Percentiles rank a stretch among this genome's conserved stretches.
These are phyloP conservation scores for Oryza coarctata DNA, from an alignment of 176 grass and related monocot genomes.

Conservation along the genomic window DNA sequence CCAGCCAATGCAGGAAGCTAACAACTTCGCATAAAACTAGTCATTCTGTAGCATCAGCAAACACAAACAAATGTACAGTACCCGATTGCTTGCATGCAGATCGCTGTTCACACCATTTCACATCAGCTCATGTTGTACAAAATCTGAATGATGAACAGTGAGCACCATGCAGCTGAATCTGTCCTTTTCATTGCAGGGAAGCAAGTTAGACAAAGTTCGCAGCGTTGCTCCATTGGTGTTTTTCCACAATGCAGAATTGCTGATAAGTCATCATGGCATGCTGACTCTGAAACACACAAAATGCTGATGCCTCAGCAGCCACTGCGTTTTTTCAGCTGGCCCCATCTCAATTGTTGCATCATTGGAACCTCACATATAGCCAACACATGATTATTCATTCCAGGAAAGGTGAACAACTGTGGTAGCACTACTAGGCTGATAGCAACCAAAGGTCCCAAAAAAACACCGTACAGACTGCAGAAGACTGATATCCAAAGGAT, in stretches of 20 bases:
- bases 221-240: conserved; percentile 14
- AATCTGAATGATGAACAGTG: not conserved
- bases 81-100: conserved; percentile 16
- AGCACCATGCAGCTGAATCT: conserved; percentile 7
- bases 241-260: conserved; percentile 28
- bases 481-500: conserved; percentile 22
- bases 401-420: conserved; percentile 39
- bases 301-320: conserved; percentile 53
- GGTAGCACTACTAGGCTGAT: not conserved
- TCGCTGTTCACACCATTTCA: not conserved
- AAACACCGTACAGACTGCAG: conserved; percentile 33
- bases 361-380: conserved; percentile 39
- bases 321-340: conserved; percentile 40
- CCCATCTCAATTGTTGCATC: conserved; percentile 36
- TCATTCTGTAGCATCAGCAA: conserved; percentile 8
- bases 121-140: not conserved
- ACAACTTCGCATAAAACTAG: not conserved
- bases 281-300: conserved; percentile 42
- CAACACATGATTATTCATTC: conserved; percentile 44
- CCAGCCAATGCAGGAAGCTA: not conserved
- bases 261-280: conserved; percentile 44
- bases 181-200: conserved; percentile 36
- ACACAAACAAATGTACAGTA: not conserved
- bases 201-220: conserved; percentile 36
- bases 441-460: conserved; percentile 1